phyloP scores from a whole-genome alignment of 2,329 filamentous ascomycete species.

The Colletotrichum melonis region DNA sequence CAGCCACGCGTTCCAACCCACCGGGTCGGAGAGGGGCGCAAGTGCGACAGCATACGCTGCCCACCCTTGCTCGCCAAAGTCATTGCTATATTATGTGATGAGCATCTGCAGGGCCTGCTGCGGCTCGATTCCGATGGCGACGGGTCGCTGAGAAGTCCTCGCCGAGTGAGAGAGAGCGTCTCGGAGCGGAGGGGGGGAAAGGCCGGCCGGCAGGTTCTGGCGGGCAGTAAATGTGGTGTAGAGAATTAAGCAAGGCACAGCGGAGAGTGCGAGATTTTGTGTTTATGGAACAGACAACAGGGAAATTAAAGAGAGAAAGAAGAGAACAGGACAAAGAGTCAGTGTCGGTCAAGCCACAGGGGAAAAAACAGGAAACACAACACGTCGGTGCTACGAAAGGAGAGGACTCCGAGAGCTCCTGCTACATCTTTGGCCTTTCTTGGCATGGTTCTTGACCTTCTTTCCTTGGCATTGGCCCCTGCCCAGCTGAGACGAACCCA shows the following conservation, averaged over 20 bases:
- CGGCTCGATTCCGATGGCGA: conserved; percentile 17
- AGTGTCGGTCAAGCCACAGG: conserved; percentile 19
- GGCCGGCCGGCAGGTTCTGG: background rate
- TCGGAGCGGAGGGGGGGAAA: background rate
- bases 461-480: conserved; percentile 27
- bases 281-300: conserved; percentile 9
- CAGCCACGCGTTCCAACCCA: conserved; percentile 31
- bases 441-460: background rate
- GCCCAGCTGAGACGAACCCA: background rate
- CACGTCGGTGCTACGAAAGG: background rate
- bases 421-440: background rate
- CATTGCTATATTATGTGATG: conserved; percentile 15
- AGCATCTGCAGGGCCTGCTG: conserved; percentile 35
- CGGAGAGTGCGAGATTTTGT: conserved; percentile 16
- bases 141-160: background rate
- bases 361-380: background rate
- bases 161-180: background rate
- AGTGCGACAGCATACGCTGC: conserved; percentile 17
- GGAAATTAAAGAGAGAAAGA: background rate
- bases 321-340: conserved; percentile 1
- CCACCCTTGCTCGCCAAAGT: conserved; percentile 34
- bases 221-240: background rate
- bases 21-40: conserved; percentile 27
- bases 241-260: background rate
- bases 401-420: background rate